Conservation (phyloP, 495 filamentous ascomycete genomes). For the Lepidopterella palustris region DNA sequence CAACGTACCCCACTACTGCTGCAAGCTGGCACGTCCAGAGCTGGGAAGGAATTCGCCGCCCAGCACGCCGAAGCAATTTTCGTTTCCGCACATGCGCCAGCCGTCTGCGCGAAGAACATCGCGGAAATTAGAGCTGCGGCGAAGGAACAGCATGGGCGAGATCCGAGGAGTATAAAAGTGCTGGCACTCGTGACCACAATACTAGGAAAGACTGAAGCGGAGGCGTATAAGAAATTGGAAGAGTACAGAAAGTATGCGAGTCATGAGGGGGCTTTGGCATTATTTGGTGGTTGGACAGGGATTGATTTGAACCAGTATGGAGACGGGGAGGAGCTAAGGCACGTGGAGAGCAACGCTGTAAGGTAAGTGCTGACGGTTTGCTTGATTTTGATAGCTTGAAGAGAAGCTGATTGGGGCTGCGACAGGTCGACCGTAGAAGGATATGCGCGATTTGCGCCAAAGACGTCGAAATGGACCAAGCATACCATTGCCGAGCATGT, state of each 20-base stretch:
- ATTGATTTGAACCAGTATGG: conserved; percentile 48
- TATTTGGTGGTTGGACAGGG: conserved; percentile 55
- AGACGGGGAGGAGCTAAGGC: conserved; percentile 45
- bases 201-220: conserved; percentile 49
- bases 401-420: background rate
- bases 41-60: conserved; percentile 52
- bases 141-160: conserved; percentile 42
- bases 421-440: conserved; percentile 14
- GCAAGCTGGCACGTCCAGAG: conserved; percentile 55
- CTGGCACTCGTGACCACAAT: conserved; percentile 48
- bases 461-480: conserved; percentile 25
- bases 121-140: conserved; percentile 47
- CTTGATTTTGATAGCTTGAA: too few species aligned
- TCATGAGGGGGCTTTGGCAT: conserved; percentile 50
- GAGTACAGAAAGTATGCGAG: conserved; percentile 45
- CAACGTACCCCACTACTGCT: conserved; percentile 59
- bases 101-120: conserved; percentile 27
- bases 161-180: conserved; percentile 48
- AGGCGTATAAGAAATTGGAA: conserved; percentile 48
- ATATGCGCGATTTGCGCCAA: conserved; percentile 11
- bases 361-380: conserved; percentile 21
- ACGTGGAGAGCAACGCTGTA: conserved; percentile 12
- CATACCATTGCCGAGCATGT: conserved; percentile 16
- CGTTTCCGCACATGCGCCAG: conserved; percentile 24
- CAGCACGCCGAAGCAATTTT: conserved; percentile 56